A percentile compares a stretch with the other conserved stretches of the same genome.
Evolutionary conservation across 2,329 filamentous ascomycete genomes (phyloP).

Genomic region (Colletotrichum gloeosporioides): DNA sequence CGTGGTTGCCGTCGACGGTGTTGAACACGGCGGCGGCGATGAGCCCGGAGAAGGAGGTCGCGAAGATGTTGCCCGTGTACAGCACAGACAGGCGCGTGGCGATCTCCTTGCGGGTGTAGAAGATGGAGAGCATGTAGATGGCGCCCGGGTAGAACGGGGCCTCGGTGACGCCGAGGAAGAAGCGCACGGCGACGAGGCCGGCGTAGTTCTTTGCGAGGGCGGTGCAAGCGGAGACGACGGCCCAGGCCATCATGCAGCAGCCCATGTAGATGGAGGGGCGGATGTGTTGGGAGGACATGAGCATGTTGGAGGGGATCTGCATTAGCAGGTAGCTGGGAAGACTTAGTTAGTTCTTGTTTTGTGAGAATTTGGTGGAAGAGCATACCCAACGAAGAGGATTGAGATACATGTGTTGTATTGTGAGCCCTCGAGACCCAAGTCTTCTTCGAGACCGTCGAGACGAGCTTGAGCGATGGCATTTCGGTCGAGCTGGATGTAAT

Average conservation of each 20-base stretch:
- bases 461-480: constrained; percentile 64
- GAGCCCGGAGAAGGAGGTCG: constrained; percentile 45
- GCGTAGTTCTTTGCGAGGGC: constrained; percentile 45
- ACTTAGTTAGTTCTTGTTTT: not conserved
- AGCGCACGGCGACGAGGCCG: constrained; percentile 46
- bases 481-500: constrained; percentile 42
- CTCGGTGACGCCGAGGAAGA: constrained; percentile 47
- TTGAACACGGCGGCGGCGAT: constrained; percentile 48
- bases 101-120: constrained; percentile 58
- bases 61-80: constrained; percentile 44
- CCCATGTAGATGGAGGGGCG: constrained; percentile 33
- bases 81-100: constrained; percentile 48
- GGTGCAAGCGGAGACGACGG: constrained; percentile 45
- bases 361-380: too few relatives aligned
- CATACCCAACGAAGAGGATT: constrained; percentile 57
- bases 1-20: constrained; percentile 30
- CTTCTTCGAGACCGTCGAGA: constrained; percentile 57
- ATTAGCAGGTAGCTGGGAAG: constrained; percentile 45
- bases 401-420: constrained; percentile 55
- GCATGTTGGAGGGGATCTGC: constrained; percentile 51
- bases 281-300: constrained; percentile 42
- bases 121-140: constrained; percentile 52
- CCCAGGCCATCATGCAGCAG: constrained; percentile 44
- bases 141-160: constrained; percentile 42
- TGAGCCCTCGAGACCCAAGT: constrained; percentile 50